Percentiles rank a stretch among this genome's conserved stretches.
Conservation (phyloP, 306 rosid species). For the Carpinus fangiana region DNA sequence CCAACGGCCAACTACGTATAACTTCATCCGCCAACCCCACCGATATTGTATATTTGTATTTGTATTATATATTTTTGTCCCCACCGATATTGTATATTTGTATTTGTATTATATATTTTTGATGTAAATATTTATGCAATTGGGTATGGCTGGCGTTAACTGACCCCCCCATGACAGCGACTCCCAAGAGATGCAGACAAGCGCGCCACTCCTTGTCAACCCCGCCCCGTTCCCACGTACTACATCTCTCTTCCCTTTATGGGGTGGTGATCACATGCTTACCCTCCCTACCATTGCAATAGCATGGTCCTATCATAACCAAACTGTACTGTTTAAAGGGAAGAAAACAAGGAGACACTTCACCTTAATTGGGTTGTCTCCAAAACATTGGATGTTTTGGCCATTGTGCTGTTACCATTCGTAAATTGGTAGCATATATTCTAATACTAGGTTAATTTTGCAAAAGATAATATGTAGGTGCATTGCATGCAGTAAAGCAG, state of each 20-base stretch:
- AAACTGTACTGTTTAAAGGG: too few relatives aligned
- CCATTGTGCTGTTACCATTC: too few relatives aligned
- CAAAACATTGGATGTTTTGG: too few relatives aligned
- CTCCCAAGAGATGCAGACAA: conserved; percentile 33
- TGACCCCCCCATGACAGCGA: conserved; percentile 45
- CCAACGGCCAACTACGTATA: background rate
- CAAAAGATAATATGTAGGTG: too few relatives aligned
- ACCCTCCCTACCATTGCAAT: conserved; percentile 3
- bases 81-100: background rate
- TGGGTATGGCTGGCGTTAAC: conserved; percentile 22
- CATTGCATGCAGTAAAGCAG: too few relatives aligned
- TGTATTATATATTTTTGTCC: background rate
- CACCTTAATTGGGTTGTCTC: too few relatives aligned
- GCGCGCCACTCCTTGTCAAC: conserved; percentile 29
- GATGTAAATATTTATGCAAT: conserved; percentile 1
- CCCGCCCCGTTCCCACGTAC: conserved; percentile 49
- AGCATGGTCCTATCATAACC: too few relatives aligned
- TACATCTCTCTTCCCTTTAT: conserved; percentile 35
- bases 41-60: background rate
- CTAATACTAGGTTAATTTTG: too few relatives aligned
- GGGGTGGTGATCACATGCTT: conserved; percentile 38
- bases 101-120: background rate
- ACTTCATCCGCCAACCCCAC: background rate
- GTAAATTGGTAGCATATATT: too few relatives aligned
- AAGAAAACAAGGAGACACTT: too few relatives aligned